Evolutionary conservation across 2,329 filamentous ascomycete genomes (phyloP), one percentile per base, ranked within the genome.

Genomic region (Nigrospora osmanthi): DNA sequence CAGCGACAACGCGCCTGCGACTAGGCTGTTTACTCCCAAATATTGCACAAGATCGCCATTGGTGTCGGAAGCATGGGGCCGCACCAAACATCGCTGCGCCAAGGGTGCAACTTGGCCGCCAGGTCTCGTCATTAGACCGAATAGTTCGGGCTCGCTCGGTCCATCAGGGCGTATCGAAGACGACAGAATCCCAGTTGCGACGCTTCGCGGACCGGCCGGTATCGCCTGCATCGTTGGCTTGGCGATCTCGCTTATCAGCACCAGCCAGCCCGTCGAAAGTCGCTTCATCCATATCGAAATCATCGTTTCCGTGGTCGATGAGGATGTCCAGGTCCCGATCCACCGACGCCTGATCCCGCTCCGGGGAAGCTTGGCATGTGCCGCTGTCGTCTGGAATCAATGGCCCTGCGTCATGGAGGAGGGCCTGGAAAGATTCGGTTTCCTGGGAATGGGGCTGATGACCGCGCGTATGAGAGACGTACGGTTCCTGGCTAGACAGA

Each of bases 371-470:
- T 28, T 10, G 6, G 23, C 23, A 28, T 10, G 23, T 28, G 34
- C 42, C 33, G 38, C 34, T 32, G 38, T 51, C 38, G 13, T 39
- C 10, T 57, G n/a, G 54, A 63, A 38, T 62, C 68, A 46, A 42
- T 2, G 62, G 59, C 41, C 68, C 70, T 0, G 69, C 67, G 2
- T 70, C 73, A 53, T 73, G 69, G 3, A 80, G 68, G 2, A 80
- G 59, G 1, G 73, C 72, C 45, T 78, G 74, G 53, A 80, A 78
- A 38, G 64, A 63, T 38, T 77, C 70, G 1, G 71, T 62, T 23
- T 75, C 69, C 45, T 59, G 58, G 15, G 54, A 49, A 6, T 68
- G 57, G 31, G 54, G 28, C 36, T 60, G 54, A 28, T 49, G 47
- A 12, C 43, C 43, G 10, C 39, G 39, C 11, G 44, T 44, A 42